phyloP scores from a whole-genome alignment of 768 basidiomycete genomes.

The Mycena albidolilacea region DNA sequence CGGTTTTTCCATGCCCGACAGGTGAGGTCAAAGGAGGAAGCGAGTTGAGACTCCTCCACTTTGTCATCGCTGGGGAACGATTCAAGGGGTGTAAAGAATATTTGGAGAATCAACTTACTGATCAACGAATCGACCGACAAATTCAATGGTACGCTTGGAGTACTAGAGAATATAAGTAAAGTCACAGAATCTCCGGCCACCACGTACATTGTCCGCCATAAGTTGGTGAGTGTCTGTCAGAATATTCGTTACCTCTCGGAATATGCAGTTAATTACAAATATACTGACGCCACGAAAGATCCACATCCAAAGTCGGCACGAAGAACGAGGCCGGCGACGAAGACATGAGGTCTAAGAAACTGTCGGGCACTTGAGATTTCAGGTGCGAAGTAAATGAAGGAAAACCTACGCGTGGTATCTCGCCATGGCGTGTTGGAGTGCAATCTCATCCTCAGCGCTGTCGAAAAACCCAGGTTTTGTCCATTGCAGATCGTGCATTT shows the following conservation, averaged over 20 bases:
- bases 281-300: slow-evolving; percentile 72
- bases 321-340: slow-evolving; percentile 58
- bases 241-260: too few relatives aligned
- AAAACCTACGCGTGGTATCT: slow-evolving; percentile 69
- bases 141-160: slow-evolving; percentile 53
- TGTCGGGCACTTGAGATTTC: slow-evolving; percentile 23
- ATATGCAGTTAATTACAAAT: too few relatives aligned
- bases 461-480: slow-evolving; percentile 60
- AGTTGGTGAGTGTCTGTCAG: slow-evolving; percentile 72
- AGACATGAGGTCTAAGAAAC: slow-evolving; percentile 71
- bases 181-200: too few relatives aligned
- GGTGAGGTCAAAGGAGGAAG: slow-evolving; percentile 64
- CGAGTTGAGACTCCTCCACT: slow-evolving; percentile 61
- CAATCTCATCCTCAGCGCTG: slow-evolving; percentile 51
- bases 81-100: background rate
- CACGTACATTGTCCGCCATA: slow-evolving; percentile 48
- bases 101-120: slow-evolving; percentile 58
- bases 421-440: slow-evolving; percentile 64
- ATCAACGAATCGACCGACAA: slow-evolving; percentile 58
- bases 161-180: slow-evolving; percentile 50
- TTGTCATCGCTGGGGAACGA: slow-evolving; percentile 60
- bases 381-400: background rate
- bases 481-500: slow-evolving; percentile 70
- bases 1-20: slow-evolving; percentile 65
- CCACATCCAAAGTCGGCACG: slow-evolving; percentile 81